These are phyloP conservation scores for Saturnispora zaruensis DNA, from an alignment of 805 yeast species.

Conservation along the genomic window DNA sequence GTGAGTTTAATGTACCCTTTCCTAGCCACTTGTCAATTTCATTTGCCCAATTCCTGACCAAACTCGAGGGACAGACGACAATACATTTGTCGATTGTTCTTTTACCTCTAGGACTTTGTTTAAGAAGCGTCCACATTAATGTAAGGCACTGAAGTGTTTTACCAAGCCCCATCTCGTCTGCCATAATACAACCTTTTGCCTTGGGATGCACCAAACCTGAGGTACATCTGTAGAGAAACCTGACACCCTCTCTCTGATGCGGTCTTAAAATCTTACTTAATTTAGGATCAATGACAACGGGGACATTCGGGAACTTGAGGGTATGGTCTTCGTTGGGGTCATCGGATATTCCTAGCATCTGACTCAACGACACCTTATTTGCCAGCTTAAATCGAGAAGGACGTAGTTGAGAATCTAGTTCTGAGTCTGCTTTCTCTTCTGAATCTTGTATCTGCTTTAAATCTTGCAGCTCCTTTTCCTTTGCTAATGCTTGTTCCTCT, in stretches of 20 bases:
- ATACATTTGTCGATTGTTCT: slow-evolving; percentile 82
- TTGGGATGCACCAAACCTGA: slow-evolving; percentile 75
- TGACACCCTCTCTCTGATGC: slow-evolving; percentile 93
- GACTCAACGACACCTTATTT: slow-evolving; percentile 63
- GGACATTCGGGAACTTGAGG: slow-evolving; percentile 69
- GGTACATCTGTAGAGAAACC: slow-evolving; percentile 83
- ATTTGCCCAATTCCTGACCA: slow-evolving; percentile 96
- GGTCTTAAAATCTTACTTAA: slow-evolving; percentile 82
- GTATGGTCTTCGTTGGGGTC: slow-evolving; percentile 38
- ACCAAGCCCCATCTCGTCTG: slow-evolving; percentile 98
- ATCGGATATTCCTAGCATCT: slow-evolving; percentile 63
- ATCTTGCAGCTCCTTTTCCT: slow-evolving; percentile 16
- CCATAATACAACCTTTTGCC: slow-evolving; percentile 90
- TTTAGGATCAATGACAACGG: slow-evolving; percentile 91
- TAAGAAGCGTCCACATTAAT: slow-evolving; percentile 83
- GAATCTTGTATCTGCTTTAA: slow-evolving; percentile 13
- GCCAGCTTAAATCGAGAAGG: slow-evolving; percentile 31
- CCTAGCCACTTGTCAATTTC: slow-evolving; percentile 95
- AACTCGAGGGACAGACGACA: slow-evolving; percentile 90
- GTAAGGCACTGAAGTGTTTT: slow-evolving; percentile 91
- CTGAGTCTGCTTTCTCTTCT: slow-evolving; percentile 10
- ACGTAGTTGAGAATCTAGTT: slow-evolving; percentile 7
- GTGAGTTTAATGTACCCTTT: slow-evolving; percentile 75
- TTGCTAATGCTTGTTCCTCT: slow-evolving; percentile 22
- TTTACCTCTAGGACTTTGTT: slow-evolving; percentile 80